phyloP scores from a whole-genome alignment of 352 stramenopile genomes.

The Phytophthora capsici region DNA sequence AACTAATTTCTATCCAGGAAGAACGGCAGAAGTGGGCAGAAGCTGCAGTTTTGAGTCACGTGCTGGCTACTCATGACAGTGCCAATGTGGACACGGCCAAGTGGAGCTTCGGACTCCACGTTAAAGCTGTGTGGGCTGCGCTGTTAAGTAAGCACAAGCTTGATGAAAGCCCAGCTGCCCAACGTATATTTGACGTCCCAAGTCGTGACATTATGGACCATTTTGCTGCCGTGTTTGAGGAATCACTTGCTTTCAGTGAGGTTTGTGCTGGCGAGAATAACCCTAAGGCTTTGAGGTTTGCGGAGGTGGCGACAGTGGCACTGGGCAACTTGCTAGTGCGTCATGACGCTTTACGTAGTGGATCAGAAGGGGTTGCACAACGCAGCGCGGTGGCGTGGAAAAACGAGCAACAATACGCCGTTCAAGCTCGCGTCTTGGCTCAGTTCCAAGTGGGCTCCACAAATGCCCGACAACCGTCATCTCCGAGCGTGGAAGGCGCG shows the following conservation, averaged over 20 bases:
- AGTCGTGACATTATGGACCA: conserved; percentile 32
- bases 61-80: conserved; percentile 23
- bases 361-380: background rate
- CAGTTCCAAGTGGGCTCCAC: conserved; percentile 39
- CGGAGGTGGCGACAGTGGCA: conserved; percentile 41
- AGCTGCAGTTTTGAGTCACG: conserved; percentile 53
- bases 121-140: conserved; percentile 57
- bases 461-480: background rate
- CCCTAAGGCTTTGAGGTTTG: conserved; percentile 19
- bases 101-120: conserved; percentile 56
- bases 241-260: conserved; percentile 43
- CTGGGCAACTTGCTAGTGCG: conserved; percentile 49
- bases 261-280: conserved; percentile 8
- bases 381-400: conserved; percentile 38
- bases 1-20: conserved; percentile 33
- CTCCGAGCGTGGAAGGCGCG: background rate
- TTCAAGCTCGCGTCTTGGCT: conserved; percentile 39
- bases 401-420: conserved; percentile 43
- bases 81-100: background rate
- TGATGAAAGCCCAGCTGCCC: conserved; percentile 8
- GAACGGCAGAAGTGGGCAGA: conserved; percentile 38
- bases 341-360: conserved; percentile 16
- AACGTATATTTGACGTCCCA: conserved; percentile 32
- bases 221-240: conserved; percentile 45
- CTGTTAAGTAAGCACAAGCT: conserved; percentile 26